These are phyloP conservation scores for Aspergillus carbonarius DNA, from an alignment of 2,329 filamentous ascomycete genomes.

Conservation along the genomic window DNA sequence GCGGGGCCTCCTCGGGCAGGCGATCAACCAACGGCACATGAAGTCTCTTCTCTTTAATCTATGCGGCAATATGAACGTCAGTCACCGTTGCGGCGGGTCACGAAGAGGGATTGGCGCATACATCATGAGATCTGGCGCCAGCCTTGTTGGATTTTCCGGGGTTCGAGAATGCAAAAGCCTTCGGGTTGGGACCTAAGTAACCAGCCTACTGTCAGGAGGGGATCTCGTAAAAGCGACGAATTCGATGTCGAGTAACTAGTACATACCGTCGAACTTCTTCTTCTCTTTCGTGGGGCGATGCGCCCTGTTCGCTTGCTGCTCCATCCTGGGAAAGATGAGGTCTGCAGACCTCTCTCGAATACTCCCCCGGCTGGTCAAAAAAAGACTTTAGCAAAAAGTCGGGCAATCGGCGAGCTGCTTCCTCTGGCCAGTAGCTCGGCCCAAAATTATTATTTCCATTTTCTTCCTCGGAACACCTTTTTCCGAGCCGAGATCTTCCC, in stretches of 20 bases:
- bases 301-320: slow-evolving; percentile 78
- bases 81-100: not conserved
- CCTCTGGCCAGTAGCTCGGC: slow-evolving; percentile 18
- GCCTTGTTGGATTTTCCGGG: slow-evolving; percentile 77
- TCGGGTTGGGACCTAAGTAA: slow-evolving; percentile 70
- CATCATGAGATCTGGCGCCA: slow-evolving; percentile 56
- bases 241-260: not conserved
- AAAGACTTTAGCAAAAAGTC: slow-evolving; percentile 14
- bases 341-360: slow-evolving; percentile 26
- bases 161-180: slow-evolving; percentile 82
- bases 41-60: slow-evolving; percentile 92
- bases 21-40: slow-evolving; percentile 97
- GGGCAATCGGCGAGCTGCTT: slow-evolving; percentile 14
- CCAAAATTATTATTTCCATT: slow-evolving; percentile 37
- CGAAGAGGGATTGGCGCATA: slow-evolving; percentile 31
- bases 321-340: slow-evolving; percentile 56
- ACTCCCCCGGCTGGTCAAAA: slow-evolving; percentile 11
- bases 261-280: slow-evolving; percentile 67
- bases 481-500: slow-evolving; percentile 19
- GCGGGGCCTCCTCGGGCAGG: slow-evolving; percentile 90
- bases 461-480: slow-evolving; percentile 28
- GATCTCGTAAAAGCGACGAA: not conserved
- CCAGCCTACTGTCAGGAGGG: slow-evolving; percentile 5
- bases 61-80: slow-evolving; percentile 17
- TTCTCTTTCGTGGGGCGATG: slow-evolving; percentile 89